Base-by-base conservation (phyloP, 2,329 filamentous ascomycete species). In the Sarocladiaceae sp. region DNA sequence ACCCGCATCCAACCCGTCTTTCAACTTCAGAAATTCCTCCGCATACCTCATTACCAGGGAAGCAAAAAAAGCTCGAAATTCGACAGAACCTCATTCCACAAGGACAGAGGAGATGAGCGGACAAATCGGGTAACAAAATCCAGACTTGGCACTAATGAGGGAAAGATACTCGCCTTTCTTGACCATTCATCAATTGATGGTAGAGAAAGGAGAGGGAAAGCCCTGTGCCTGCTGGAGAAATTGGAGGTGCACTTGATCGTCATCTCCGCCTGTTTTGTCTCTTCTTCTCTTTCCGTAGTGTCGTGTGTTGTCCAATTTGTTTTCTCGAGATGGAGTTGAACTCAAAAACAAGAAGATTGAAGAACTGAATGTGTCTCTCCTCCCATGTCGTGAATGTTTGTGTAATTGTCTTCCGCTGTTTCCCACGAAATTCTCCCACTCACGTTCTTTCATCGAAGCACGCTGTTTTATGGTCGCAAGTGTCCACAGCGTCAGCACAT, bases 241-340 rank as follows among this genome's bases (percentile, higher is more conserved):
- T 78, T 41, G 37, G 83, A 85, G 82, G 73, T 84, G 80, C 80
- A 88, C 88, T 91, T 94, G 65, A 91, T 73, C 83, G 88, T 89
- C 83, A 78, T 83, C 82, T 18, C 84, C 78, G 72, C 75, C 67
- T 57, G 55, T 52, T 51, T 56, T 47, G 56, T 48, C 49, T 26
- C 10, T 4, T 24, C 34, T 19, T 11, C 23, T 16, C n/a, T n/a
- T n/a, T n/a, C n/a, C n/a, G n/a, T n/a, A n/a, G n/a, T n/a, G n/a
- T n/a, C n/a, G n/a, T n/a, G n/a, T n/a, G n/a, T 18, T 18, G 26
- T 13, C 26, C 13, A 16, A 21, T 41, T n/a, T 41, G 37, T 41
- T 41, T 18, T 41, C 34, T 41, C 23, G 15, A 5, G 34, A 19
- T 21, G 23, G 29, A 41, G 20, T n/a, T n/a, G 24, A 41, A n/a